Base-by-base conservation (phyloP, 495 filamentous ascomycete species). In the Daldinia caldariorum region DNA sequence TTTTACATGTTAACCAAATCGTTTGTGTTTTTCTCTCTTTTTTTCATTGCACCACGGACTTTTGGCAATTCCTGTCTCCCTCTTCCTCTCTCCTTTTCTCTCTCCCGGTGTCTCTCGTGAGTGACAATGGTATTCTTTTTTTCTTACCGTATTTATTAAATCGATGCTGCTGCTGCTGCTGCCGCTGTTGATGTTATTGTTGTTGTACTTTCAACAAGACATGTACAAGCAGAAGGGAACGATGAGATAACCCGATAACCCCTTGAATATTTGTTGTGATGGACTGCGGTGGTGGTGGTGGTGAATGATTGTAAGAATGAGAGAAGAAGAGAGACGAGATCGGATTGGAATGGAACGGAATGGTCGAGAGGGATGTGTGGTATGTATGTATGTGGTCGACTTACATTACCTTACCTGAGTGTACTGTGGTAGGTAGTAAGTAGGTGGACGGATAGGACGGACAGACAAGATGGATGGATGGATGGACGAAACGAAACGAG, bases 401-500 rank as follows among this genome's bases (percentile, higher is more conserved):
- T 26, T 26, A 26, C 26, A 1, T 26, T 26, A 26, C 26, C 26
- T 26, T 26, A 26, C 26, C 26, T 3, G 3, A 3, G 26, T 47
- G 20, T 7, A 20, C 16, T 20, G 43, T 47, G 43, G 18, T 47
- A 8, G 43, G 43, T 22, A 47, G 43, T 35, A 10, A 16, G 43
- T 47, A 16, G 22, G 41, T 45, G 38, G 2, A 12, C 12, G n/a
- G 41, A 18, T 3, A n/a, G n/a, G n/a, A n/a, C n/a, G n/a, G n/a
- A n/a, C n/a, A n/a, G 26, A 35, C 2, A 1, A 10, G 34, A 10
- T 20, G 32, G 26, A 32, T 16, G 32, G 26, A 57, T 7, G 26
- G 35, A 45, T 3, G 37, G 37, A 72, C 55, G 65, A 22, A 47
- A 47, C 16, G 43, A 47, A 47, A 47, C 16, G 43, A 72, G 70